Conservation (phyloP, 1,284 basidiomycete genomes). For the Meira miltonrushii region DNA sequence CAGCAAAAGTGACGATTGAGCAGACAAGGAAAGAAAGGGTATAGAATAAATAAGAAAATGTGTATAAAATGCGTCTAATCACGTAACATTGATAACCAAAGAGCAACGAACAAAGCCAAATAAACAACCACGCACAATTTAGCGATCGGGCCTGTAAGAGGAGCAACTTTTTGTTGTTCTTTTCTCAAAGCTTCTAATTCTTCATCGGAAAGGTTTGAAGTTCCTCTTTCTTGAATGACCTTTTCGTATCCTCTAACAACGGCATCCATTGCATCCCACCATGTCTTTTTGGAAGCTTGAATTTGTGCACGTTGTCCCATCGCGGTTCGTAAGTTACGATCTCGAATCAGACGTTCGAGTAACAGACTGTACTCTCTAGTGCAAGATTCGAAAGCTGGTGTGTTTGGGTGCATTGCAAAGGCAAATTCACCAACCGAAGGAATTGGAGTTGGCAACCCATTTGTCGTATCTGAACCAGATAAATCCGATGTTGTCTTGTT, state of each 20-base stretch:
- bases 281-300: conserved; percentile 55
- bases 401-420: conserved; percentile 46
- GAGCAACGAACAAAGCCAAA: conserved; percentile 24
- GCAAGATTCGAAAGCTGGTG: conserved; percentile 51
- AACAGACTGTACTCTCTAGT: conserved; percentile 56
- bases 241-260: conserved; percentile 59
- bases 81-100: conserved; percentile 22
- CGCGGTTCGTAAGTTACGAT: conserved; percentile 50
- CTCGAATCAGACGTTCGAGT: conserved; percentile 52
- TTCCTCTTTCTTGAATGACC: conserved; percentile 27
- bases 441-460: conserved; percentile 25
- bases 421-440: conserved; percentile 41
- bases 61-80: background rate
- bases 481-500: conserved; percentile 13
- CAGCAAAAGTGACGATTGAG: background rate
- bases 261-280: conserved; percentile 60
- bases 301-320: conserved; percentile 55
- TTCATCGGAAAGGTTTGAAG: conserved; percentile 35
- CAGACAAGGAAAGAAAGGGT: background rate
- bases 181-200: conserved; percentile 45
- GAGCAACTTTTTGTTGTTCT: conserved; percentile 27
- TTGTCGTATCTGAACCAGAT: background rate
- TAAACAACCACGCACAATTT: conserved; percentile 33
- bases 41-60: background rate
- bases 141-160: conserved; percentile 37